Evolutionary conservation across 2,329 filamentous ascomycete genomes (phyloP).

Genomic region (Talaromyces sp.): DNA sequence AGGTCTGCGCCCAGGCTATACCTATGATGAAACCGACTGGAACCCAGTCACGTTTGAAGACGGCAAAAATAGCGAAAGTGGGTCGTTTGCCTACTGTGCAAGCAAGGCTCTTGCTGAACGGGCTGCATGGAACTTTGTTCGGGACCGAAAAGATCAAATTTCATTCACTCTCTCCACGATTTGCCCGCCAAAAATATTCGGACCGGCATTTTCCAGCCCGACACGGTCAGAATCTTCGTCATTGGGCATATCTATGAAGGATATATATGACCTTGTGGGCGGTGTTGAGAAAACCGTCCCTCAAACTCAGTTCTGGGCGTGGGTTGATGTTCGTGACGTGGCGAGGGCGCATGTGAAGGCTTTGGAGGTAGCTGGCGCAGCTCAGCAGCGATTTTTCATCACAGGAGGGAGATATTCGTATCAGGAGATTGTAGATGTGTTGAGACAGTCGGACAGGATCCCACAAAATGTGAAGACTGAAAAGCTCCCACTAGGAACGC

Average conservation of each 20-base stretch:
- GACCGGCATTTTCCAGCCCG: conserved; percentile 55
- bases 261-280: conserved; percentile 56
- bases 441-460: background rate
- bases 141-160: conserved; percentile 40
- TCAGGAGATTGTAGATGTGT: conserved; percentile 23
- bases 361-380: conserved; percentile 32
- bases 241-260: conserved; percentile 63
- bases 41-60: conserved; percentile 28
- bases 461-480: background rate
- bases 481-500: background rate
- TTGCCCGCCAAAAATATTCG: conserved; percentile 57
- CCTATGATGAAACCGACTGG: conserved; percentile 30
- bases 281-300: conserved; percentile 51
- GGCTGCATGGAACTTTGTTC: conserved; percentile 58
- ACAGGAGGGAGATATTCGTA: conserved; percentile 32
- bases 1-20: conserved; percentile 29
- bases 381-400: conserved; percentile 36
- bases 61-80: conserved; percentile 10
- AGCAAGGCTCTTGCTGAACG: conserved; percentile 37
- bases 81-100: background rate
- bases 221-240: conserved; percentile 54
- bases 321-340: conserved; percentile 45
- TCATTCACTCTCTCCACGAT: conserved; percentile 52
- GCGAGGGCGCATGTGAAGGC: conserved; percentile 38
- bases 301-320: conserved; percentile 51